These are phyloP conservation scores for Salvia miltiorrhiza DNA, from an alignment of 257 asterid species.

Conservation along the genomic window DNA sequence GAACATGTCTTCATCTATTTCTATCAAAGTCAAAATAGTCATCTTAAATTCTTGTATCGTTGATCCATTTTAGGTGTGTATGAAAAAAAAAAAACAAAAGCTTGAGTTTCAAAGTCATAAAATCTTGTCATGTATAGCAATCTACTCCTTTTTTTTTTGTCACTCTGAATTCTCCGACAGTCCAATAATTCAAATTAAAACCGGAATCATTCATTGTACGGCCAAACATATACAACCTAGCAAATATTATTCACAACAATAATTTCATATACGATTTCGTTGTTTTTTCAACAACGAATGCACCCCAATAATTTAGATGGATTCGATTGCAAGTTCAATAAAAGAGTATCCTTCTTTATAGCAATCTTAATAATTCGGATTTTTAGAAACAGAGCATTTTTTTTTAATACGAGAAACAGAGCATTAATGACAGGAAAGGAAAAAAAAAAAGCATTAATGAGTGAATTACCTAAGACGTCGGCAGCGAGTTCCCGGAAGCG, in stretches of 20 bases:
- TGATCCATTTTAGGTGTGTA: too few species aligned
- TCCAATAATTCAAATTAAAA: not conserved
- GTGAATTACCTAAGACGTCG: constrained; percentile 64
- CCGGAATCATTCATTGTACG: not conserved
- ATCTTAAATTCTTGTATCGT: too few species aligned
- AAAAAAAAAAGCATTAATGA: not conserved
- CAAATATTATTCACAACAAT: not conserved
- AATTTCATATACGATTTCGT: not conserved
- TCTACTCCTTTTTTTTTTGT: not conserved
- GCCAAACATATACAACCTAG: not conserved
- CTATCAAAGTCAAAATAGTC: too few species aligned
- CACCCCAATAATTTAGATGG: not conserved
- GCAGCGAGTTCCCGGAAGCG: constrained; percentile 98
- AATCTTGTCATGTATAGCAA: not conserved
- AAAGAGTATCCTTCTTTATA: too few species aligned
- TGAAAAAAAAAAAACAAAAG: too few species aligned
- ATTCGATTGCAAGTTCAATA: not conserved
- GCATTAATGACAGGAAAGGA: not conserved
- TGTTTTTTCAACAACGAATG: not conserved
- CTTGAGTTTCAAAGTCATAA: not conserved
- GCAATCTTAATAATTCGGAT: not conserved
- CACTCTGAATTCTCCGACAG: not conserved
- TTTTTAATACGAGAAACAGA: too few species aligned
- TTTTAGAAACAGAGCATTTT: too few species aligned
- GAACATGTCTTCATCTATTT: too few species aligned